Conservation (phyloP, 257 asterid species). For the Capsicum rhomboideum region DNA sequence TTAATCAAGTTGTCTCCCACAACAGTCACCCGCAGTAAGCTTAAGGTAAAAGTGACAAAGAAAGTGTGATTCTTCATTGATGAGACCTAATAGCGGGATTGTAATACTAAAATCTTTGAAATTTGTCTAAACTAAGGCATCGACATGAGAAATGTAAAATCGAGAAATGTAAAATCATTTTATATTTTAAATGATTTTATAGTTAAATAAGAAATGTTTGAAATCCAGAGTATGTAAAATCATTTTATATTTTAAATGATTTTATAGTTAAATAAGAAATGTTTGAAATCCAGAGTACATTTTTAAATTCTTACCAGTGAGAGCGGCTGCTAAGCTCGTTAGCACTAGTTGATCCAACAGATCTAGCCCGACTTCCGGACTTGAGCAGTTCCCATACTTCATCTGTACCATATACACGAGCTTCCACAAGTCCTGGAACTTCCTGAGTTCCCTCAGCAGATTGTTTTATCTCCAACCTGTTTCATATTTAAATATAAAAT, state of each 20-base stretch:
- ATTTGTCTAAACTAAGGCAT: background rate
- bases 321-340: conserved; percentile 98
- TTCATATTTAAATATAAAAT: conserved; percentile 7
- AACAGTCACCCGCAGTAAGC: conserved; percentile 88
- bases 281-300: background rate
- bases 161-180: no score
- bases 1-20: conserved; percentile 65
- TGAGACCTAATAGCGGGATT: background rate
- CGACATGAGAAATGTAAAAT: background rate
- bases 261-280: no score
- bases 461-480: conserved; percentile 94
- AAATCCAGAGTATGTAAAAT: no score
- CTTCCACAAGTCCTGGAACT: conserved; percentile 94
- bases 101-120: background rate
- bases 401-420: conserved; percentile 61
- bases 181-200: no score
- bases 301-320: conserved; percentile 58
- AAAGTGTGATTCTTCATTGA: background rate
- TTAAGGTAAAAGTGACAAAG: conserved; percentile 19
- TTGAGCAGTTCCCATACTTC: conserved; percentile 86
- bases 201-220: no score
- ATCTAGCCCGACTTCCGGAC: conserved; percentile 83
- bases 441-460: conserved; percentile 99
- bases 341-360: conserved; percentile 97
- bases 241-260: no score